A percentile compares a stretch with the other conserved stretches of the same genome.
Conservation (phyloP, 1,284 basidiomycete species). For the Cryptococcus sp. region DNA sequence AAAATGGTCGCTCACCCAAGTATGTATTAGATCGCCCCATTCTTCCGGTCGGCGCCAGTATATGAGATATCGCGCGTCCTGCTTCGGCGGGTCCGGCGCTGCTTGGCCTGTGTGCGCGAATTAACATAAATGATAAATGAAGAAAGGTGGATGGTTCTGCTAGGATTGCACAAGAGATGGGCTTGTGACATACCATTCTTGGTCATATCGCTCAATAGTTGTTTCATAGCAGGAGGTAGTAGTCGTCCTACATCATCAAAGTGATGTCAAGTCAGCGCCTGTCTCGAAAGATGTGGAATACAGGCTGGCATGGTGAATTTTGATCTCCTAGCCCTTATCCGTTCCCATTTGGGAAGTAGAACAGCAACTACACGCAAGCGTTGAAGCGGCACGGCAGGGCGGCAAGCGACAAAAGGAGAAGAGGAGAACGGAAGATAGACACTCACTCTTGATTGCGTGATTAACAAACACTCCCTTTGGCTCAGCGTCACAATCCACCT, state of each 20-base stretch:
- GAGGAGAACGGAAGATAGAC: no score
- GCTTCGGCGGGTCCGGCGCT: conserved; percentile 49
- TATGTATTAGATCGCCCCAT: conserved; percentile 57
- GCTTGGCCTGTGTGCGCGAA: conserved; percentile 35
- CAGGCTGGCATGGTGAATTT: no score
- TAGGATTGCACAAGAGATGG: background rate
- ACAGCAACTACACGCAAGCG: no score
- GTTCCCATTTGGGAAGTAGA: no score
- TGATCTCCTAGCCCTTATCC: no score
- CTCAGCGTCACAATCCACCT: conserved; percentile 48
- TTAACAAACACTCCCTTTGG: conserved; percentile 48
- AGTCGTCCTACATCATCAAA: conserved; percentile 30
- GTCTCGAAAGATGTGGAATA: no score
- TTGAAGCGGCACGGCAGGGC: no score
- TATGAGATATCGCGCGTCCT: conserved; percentile 48
- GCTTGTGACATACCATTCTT: conserved; percentile 40
- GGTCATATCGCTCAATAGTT: conserved; percentile 40
- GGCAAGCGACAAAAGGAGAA: no score
- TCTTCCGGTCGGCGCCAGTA: conserved; percentile 59
- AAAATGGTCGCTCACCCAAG: conserved; percentile 52
- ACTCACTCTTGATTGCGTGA: conserved; percentile 47
- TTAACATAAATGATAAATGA: background rate
- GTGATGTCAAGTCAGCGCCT: no score
- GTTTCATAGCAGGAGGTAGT: conserved; percentile 32
- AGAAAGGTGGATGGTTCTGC: background rate